Evolutionary conservation across 305 asterid genomes (phyloP), one percentile per base, ranked within the genome.

Genomic region (Fraxinus latifolia): DNA sequence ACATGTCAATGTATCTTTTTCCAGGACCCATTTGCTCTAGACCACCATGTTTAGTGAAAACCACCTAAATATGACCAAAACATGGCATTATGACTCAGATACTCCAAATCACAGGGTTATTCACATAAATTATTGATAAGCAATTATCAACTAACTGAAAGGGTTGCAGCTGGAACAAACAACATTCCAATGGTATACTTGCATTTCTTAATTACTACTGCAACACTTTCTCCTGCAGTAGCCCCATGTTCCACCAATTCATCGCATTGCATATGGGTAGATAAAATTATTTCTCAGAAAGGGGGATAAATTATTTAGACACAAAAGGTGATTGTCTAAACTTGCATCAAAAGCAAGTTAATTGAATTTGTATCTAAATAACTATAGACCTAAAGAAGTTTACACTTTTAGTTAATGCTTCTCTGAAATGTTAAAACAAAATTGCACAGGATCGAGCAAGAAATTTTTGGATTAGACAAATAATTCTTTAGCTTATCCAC

Each of bases 81-180:
- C 34, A 71, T 50, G 55, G 53, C 25, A 67, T 39, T 58, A 37
- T 32, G 50, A 29, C 53, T 67, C 55, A 79, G 84, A 74, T n/a
- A 14, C 80, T 44, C 34, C 44, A 74, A 5, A 72, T 50, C 12
- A 76, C 34, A 77, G 77, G 8, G 37, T 17, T 36, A 60, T 17
- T 12, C 32, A 77, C 25, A n/a, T 68, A 17, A 42, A 42, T 44
- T 31, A 37, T 7, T 73, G 44, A 44, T 25, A 34, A 25, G 31
- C 7, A 47, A 32, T 47, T 32, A 19, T 60, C 27, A 83, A 91
- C 93, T 82, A 83, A 95, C 98, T 83, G 98, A 92, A 77, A 95
- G 88, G 82, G 98, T 98, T 74, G 97, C 98, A 79, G 95, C 89
- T 65, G 98, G 98, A 82, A 93, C 98, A 39, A 98, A 93, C 87